A percentile compares a stretch with the other conserved stretches of the same genome.
These are phyloP conservation scores for Laguncularia racemosa DNA, from an alignment of 345 rosid genomes.

Conservation along the genomic window DNA sequence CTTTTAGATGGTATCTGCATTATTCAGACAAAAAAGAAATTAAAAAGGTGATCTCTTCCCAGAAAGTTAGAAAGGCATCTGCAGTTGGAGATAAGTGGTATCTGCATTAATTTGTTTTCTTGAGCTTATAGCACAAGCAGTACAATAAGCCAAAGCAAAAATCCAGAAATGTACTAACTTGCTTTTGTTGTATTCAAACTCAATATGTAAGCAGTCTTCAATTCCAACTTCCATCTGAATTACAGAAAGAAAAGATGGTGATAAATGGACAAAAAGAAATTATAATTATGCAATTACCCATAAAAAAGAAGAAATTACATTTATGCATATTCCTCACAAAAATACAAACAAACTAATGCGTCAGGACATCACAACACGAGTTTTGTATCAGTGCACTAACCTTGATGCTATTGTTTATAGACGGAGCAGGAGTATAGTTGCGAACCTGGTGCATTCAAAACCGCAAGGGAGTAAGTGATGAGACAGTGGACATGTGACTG, in stretches of 20 bases:
- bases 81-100: too few relatives aligned
- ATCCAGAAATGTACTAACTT: conserved; percentile 43
- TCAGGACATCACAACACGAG: background rate
- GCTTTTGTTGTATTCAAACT: conserved; percentile 98
- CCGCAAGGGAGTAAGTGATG: conserved; percentile 3
- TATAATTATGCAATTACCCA: background rate
- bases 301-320: background rate
- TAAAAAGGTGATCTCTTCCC: background rate
- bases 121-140: background rate
- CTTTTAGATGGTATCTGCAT: conserved; percentile 91
- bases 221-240: conserved; percentile 99
- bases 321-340: too few relatives aligned
- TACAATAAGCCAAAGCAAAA: background rate
- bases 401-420: conserved; percentile 94
- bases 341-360: background rate
- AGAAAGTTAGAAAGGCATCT: background rate
- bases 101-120: too few relatives aligned
- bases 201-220: conserved; percentile 95
- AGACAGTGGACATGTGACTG: background rate
- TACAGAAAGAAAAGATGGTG: conserved; percentile 4
- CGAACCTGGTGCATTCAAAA: conserved; percentile 53
- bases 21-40: conserved; percentile 7
- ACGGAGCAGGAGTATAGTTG: conserved; percentile 63
- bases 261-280: background rate
- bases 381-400: conserved; percentile 25